A percentile compares a stretch with the other conserved stretches of the same genome.
These are phyloP conservation scores for Acanthamoeba healyi DNA, from an alignment of 208 protist species.

Conservation along the genomic window DNA sequence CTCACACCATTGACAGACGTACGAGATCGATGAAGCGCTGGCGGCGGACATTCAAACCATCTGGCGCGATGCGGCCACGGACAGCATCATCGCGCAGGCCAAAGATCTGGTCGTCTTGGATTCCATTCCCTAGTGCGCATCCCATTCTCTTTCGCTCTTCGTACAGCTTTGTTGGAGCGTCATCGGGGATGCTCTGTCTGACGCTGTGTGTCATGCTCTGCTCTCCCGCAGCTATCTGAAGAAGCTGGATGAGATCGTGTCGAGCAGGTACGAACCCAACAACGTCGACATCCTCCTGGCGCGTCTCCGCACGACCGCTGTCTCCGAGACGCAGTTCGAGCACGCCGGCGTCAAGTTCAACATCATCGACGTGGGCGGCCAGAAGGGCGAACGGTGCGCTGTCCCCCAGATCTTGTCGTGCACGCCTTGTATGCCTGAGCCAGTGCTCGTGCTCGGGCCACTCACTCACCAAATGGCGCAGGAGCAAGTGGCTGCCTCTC, in stretches of 20 bases:
- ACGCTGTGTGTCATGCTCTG: too few species aligned
- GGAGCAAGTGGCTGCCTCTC: slow-evolving; percentile 93
- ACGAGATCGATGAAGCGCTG: neutral
- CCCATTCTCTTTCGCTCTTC: neutral
- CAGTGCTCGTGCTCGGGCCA: too few species aligned
- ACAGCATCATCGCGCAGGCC: slow-evolving; percentile 77
- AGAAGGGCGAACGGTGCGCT: slow-evolving; percentile 87
- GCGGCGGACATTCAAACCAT: slow-evolving; percentile 78
- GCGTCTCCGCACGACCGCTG: slow-evolving; percentile 89
- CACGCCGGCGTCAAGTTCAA: slow-evolving; percentile 86
- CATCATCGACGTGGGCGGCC: slow-evolving; percentile 93
- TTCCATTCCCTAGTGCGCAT: slow-evolving; percentile 86
- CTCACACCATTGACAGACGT: neutral
- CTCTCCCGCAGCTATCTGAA: slow-evolving; percentile 90
- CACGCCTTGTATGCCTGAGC: neutral
- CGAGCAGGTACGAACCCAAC: slow-evolving; percentile 87
- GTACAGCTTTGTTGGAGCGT: too few species aligned
- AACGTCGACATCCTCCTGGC: slow-evolving; percentile 91
- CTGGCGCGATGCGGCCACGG: slow-evolving; percentile 85
- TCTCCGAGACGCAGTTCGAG: slow-evolving; percentile 89
- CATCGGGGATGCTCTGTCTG: too few species aligned
- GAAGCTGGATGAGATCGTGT: slow-evolving; percentile 81
- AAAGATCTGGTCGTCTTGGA: slow-evolving; percentile 70
- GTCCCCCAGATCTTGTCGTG: neutral
- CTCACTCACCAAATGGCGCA: too few species aligned